Evolutionary conservation across 768 basidiomycete genomes (phyloP).

Genomic region (Paxillus ammoniavirescens): DNA sequence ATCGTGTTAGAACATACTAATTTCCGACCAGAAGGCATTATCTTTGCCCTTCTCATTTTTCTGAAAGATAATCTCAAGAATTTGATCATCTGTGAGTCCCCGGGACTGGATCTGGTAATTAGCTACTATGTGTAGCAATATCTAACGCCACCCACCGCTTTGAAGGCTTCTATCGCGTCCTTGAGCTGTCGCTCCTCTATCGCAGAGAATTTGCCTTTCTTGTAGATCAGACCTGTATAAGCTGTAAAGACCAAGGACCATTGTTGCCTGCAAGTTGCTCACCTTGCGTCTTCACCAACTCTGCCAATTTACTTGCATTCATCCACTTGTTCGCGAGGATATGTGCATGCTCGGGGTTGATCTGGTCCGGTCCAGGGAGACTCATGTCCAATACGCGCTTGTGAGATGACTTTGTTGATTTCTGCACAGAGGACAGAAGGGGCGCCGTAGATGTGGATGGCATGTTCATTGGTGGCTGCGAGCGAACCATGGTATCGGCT

Average conservation of each 20-base stretch:
- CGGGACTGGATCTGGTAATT: slow-evolving; percentile 39
- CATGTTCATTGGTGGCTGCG: slow-evolving; percentile 39
- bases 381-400: slow-evolving; percentile 45
- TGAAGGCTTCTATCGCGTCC: slow-evolving; percentile 63
- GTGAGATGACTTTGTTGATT: slow-evolving; percentile 32
- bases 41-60: slow-evolving; percentile 60
- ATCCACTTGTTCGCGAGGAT: slow-evolving; percentile 81
- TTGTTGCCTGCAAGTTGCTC: background rate
- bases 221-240: slow-evolving; percentile 71
- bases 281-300: slow-evolving; percentile 72
- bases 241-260: slow-evolving; percentile 1
- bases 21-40: slow-evolving; percentile 74
- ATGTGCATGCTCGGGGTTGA: slow-evolving; percentile 57
- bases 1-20: slow-evolving; percentile 50
- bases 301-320: slow-evolving; percentile 62
- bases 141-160: slow-evolving; percentile 41
- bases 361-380: slow-evolving; percentile 39
- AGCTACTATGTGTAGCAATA: background rate
- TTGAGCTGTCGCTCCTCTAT: slow-evolving; percentile 69
- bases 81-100: slow-evolving; percentile 50
- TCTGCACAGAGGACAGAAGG: slow-evolving; percentile 40
- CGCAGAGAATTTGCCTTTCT: slow-evolving; percentile 84
- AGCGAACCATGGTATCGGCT: slow-evolving; percentile 26
- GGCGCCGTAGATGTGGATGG: slow-evolving; percentile 41
- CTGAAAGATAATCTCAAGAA: slow-evolving; percentile 66